phyloP scores from a whole-genome alignment of 768 basidiomycete species.

The Lyophyllum decastes region DNA sequence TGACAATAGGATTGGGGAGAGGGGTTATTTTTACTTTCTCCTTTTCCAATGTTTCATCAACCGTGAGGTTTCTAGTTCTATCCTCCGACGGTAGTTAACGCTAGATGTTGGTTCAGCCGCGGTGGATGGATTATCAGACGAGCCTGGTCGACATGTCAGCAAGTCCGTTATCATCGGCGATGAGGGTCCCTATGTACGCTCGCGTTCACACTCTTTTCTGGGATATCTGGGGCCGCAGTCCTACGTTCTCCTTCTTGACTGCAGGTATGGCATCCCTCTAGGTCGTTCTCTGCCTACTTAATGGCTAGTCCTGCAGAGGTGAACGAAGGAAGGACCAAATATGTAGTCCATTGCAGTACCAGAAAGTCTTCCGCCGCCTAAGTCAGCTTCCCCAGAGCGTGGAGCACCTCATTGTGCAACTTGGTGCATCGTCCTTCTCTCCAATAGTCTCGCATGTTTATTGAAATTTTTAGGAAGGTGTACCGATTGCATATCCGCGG shows the following conservation, averaged over 20 bases:
- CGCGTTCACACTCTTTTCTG: conserved; percentile 82
- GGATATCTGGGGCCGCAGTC: conserved; percentile 79
- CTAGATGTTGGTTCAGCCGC: conserved; percentile 42
- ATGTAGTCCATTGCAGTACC: conserved; percentile 74
- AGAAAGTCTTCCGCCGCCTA: conserved; percentile 67
- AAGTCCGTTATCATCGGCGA: conserved; percentile 76
- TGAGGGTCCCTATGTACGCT: conserved; percentile 75
- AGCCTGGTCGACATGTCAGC: conserved; percentile 61
- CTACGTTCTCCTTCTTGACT: conserved; percentile 76
- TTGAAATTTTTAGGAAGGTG: conserved; percentile 38
- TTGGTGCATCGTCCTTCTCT: conserved; percentile 49
- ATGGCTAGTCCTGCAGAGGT: conserved; percentile 47
- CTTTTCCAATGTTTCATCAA: conserved; percentile 94
- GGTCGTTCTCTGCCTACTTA: background rate
- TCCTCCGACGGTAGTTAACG: conserved; percentile 2
- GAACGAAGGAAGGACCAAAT: conserved; percentile 85
- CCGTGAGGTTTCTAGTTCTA: conserved; percentile 40
- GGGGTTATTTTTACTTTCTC: conserved; percentile 91
- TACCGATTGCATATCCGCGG: conserved; percentile 90
- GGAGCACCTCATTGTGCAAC: conserved; percentile 82
- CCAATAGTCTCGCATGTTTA: background rate
- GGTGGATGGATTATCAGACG: conserved; percentile 72
- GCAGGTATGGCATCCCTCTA: conserved; percentile 49
- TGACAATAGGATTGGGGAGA: conserved; percentile 69
- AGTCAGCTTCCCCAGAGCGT: conserved; percentile 59